Percentiles rank a stretch among this genome's conserved stretches.
These are phyloP conservation scores for Kalanchoe fedtschenkoi DNA, from an alignment of 164 flowering plant species.

Conservation along the genomic window DNA sequence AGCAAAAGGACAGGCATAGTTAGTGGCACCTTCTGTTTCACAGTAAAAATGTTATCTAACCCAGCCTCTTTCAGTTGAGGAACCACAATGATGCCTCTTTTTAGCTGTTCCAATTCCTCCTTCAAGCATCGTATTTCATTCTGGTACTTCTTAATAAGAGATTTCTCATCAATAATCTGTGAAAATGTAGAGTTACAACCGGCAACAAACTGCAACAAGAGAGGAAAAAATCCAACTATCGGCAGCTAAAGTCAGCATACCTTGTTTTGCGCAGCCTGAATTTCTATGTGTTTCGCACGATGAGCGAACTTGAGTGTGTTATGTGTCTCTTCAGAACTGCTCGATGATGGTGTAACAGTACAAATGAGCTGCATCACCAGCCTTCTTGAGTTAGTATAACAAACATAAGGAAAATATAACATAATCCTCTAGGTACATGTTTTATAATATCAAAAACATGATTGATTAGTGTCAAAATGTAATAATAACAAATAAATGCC, in stretches of 20 bases:
- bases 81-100: slow-evolving; percentile 52
- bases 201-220: not conserved
- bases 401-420: not conserved
- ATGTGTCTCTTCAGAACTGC: slow-evolving; percentile 92
- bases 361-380: slow-evolving; percentile 69
- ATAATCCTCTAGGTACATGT: not conserved
- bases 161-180: slow-evolving; percentile 97
- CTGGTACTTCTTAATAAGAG: slow-evolving; percentile 95
- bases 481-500: slow-evolving; percentile 12
- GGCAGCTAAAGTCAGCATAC: slow-evolving; percentile 17
- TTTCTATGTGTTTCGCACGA: slow-evolving; percentile 93
- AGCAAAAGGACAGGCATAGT: not conserved
- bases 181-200: slow-evolving; percentile 11
- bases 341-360: slow-evolving; percentile 92
- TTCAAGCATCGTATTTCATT: slow-evolving; percentile 73
- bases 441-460: not conserved
- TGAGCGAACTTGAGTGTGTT: slow-evolving; percentile 97
- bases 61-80: slow-evolving; percentile 49
- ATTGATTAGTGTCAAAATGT: not conserved
- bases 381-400: not conserved
- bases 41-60: slow-evolving; percentile 52
- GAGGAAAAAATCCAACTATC: not conserved
- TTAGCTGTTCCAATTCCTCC: slow-evolving; percentile 85
- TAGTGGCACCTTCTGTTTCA: slow-evolving; percentile 42
- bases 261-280: slow-evolving; percentile 95